Evolutionary conservation across 2,329 filamentous ascomycete genomes (phyloP), one percentile per base, ranked within the genome.

Genomic region (Clonostachys rhizophaga): DNA sequence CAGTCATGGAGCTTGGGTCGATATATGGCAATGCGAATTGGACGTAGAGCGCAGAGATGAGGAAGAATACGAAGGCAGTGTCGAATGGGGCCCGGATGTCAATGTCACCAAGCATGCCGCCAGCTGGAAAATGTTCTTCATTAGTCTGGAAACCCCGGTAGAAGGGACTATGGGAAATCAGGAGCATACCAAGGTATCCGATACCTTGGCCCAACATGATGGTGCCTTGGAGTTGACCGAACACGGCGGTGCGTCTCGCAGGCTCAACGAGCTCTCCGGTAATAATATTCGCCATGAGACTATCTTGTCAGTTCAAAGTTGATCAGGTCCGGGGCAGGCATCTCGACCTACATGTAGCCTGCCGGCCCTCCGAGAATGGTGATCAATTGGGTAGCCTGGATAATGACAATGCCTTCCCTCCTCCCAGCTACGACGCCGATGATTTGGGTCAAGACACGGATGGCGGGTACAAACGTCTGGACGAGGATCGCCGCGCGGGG

Each of bases 341-440:
- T 11, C 6, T 13, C 9, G n/a, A 34, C 66, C 51, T 47, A 71
- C 66, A 88, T 75, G 55, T 87, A 89, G 0, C 86, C 86, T 1
- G 78, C 78, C 0, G 85, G 85, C 0, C 86, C 86, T 1, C 86
- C 86, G 3, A 89, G 53, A 14, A 88, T 69, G 0, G 83, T 87
- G 46, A 89, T 83, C 14, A 84, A 64, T 64, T 89, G 86, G 0
- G 79, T 84, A 24, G 66, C 64, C 61, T 89, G 86, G 33, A 89
- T 78, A 30, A 88, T 83, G 13, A 81, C 64, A 55, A 89, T 86
- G n/a, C 86, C 86, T 0, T 67, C 52, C 3, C 67, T 67, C n/a
- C 79, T 79, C 2, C 85, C 84, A 1, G 78, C 69, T 30, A 78
- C 64, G 11, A 89, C 83, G 5, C 82, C 85, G 24, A 87, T 51